These are phyloP conservation scores for Austroboletus olivaceoglutinosus DNA, from an alignment of 1,284 basidiomycete genomes.

Conservation along the genomic window DNA sequence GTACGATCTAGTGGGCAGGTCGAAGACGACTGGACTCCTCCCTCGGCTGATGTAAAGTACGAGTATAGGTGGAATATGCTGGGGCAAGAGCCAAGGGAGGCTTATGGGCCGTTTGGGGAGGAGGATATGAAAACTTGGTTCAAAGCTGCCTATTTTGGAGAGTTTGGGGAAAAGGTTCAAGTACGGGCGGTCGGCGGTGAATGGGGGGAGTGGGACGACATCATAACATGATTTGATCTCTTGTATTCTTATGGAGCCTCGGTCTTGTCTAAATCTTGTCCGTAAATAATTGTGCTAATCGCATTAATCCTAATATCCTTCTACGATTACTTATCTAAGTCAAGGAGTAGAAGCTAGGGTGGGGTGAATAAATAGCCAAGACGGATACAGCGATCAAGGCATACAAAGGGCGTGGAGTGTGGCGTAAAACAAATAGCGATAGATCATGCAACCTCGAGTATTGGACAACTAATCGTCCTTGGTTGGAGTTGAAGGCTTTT, in stretches of 20 bases:
- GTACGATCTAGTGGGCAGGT: constrained; percentile 71
- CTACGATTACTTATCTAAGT: constrained; percentile 7
- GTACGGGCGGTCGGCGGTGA: constrained; percentile 59
- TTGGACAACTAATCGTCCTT: constrained; percentile 20
- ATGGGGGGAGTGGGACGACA: constrained; percentile 72
- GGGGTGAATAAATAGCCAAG: constrained; percentile 24
- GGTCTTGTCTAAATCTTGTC: neutral
- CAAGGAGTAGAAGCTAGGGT: constrained; percentile 12
- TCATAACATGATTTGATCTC: constrained; percentile 42
- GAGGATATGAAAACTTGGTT: constrained; percentile 76
- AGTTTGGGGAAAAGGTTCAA: constrained; percentile 68
- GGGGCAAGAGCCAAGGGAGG: constrained; percentile 47
- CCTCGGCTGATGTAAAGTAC: constrained; percentile 71
- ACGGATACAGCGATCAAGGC: constrained; percentile 23
- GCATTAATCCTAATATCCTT: constrained; percentile 24
- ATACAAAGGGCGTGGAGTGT: constrained; percentile 21
- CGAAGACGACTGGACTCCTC: constrained; percentile 67
- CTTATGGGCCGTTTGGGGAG: constrained; percentile 75
- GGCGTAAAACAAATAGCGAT: constrained; percentile 24
- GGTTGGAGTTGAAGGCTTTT: constrained; percentile 31
- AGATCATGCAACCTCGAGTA: constrained; percentile 23
- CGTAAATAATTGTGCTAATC: constrained; percentile 7
- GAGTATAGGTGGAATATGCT: constrained; percentile 76
- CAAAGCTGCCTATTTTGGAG: constrained; percentile 74
- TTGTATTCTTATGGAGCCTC: neutral